These are phyloP conservation scores for Handroanthus guayacan DNA, from an alignment of 257 asterid genomes.

Conservation along the genomic window DNA sequence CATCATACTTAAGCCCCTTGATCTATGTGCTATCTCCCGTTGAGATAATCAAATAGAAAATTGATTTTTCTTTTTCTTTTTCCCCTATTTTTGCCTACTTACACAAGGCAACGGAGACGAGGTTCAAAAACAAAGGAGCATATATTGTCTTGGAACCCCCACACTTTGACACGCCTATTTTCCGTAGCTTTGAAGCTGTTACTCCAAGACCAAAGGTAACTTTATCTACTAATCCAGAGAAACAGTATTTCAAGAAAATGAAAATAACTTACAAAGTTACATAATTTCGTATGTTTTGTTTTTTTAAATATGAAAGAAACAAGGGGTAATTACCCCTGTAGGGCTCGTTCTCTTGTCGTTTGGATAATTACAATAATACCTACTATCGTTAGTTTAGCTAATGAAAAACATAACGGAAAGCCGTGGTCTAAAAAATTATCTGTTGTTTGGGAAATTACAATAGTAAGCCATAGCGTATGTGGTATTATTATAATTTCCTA, in stretches of 20 bases:
- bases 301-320: not conserved
- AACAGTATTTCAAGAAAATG: constrained; percentile 9
- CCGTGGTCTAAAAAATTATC: too few species aligned
- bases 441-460: too few species aligned
- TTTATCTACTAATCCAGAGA: constrained; percentile 5
- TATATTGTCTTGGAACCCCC: constrained; percentile 89
- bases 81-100: constrained; percentile 12
- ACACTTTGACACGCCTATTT: constrained; percentile 67
- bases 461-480: too few species aligned
- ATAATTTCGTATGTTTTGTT: not conserved
- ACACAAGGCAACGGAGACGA: constrained; percentile 84
- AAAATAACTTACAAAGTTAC: not conserved
- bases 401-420: too few species aligned
- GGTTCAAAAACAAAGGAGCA: constrained; percentile 91
- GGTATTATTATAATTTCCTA: too few species aligned
- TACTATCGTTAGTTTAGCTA: too few species aligned
- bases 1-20: constrained; percentile 7
- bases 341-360: too few species aligned
- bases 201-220: constrained; percentile 91
- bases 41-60: constrained; percentile 28
- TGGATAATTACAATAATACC: too few species aligned
- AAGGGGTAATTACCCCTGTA: too few species aligned
- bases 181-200: constrained; percentile 86
- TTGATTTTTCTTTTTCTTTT: constrained; percentile 30
- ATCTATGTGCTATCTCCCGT: constrained; percentile 11